These are phyloP conservation scores for Boletus rufocinnamomeus DNA, from an alignment of 768 basidiomycete species.

Conservation along the genomic window DNA sequence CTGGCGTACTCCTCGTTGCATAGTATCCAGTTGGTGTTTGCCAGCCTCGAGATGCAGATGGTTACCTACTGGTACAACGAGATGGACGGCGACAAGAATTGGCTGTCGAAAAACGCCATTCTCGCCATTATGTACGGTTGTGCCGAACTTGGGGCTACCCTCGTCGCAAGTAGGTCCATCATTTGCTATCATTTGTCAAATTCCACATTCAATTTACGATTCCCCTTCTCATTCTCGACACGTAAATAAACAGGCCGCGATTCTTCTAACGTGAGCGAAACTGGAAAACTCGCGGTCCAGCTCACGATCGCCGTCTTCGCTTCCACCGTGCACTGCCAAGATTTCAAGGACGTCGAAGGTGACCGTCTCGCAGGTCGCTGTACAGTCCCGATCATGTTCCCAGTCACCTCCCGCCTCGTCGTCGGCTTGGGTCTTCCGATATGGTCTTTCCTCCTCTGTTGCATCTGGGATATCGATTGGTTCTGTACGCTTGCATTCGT, in stretches of 20 bases:
- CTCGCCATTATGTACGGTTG: slow-evolving; percentile 42
- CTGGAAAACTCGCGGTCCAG: slow-evolving; percentile 34
- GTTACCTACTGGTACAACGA: slow-evolving; percentile 43
- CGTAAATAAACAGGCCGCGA: slow-evolving; percentile 22
- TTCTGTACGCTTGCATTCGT: slow-evolving; percentile 31
- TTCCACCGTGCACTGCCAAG: slow-evolving; percentile 52
- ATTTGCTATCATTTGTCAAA: background rate
- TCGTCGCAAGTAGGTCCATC: slow-evolving; percentile 37
- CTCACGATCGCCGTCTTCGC: slow-evolving; percentile 42
- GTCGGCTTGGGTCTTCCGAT: slow-evolving; percentile 37
- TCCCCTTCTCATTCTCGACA: background rate
- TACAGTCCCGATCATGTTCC: slow-evolving; percentile 48
- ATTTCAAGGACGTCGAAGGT: slow-evolving; percentile 49
- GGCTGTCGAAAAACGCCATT: slow-evolving; percentile 40
- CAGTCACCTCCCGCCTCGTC: slow-evolving; percentile 37
- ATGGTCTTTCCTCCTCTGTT: slow-evolving; percentile 40
- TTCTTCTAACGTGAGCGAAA: slow-evolving; percentile 27
- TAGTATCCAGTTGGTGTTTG: slow-evolving; percentile 32
- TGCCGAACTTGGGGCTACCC: slow-evolving; percentile 40
- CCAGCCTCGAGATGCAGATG: slow-evolving; percentile 38
- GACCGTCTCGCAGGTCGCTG: slow-evolving; percentile 41
- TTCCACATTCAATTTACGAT: background rate
- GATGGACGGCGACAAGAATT: slow-evolving; percentile 38
- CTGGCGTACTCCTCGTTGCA: slow-evolving; percentile 37
- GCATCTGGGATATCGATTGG: slow-evolving; percentile 39